phyloP scores from a whole-genome alignment of 495 filamentous ascomycete species.

The Penicillium samsonianum region DNA sequence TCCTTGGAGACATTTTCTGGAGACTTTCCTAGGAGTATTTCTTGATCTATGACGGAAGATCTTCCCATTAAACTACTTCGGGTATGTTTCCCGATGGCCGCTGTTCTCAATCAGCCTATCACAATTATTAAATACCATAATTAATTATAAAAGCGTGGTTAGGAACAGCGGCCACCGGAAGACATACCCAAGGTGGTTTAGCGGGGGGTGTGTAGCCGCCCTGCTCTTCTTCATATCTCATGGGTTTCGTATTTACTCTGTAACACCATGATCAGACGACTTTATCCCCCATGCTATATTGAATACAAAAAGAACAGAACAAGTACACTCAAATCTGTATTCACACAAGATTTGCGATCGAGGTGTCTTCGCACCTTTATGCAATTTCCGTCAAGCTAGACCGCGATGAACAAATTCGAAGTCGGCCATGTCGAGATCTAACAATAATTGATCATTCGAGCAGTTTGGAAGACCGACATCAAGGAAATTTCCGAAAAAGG shows the following conservation, averaged over 20 bases:
- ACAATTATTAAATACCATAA: background rate
- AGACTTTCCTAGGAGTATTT: background rate
- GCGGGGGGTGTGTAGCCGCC: background rate
- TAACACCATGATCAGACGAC: background rate
- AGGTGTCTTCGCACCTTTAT: background rate
- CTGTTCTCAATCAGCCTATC: rapidly evolving
- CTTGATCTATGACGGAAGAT: background rate
- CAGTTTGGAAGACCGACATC: slow-evolving; percentile 27
- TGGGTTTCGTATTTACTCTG: background rate
- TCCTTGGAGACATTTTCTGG: background rate
- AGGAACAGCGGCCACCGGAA: background rate
- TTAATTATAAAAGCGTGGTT: too few relatives aligned
- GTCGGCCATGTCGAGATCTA: slow-evolving; percentile 6
- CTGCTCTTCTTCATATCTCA: background rate
- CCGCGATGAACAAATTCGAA: background rate
- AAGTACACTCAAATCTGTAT: too few relatives aligned
- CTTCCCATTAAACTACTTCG: background rate
- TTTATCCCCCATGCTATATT: background rate
- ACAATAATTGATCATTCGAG: slow-evolving; percentile 16
- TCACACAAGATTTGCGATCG: too few relatives aligned
- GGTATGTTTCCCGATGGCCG: background rate
- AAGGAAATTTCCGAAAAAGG: slow-evolving; percentile 25
- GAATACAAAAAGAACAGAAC: background rate
- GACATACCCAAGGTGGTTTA: background rate
- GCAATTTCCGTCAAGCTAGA: background rate